phyloP scores from a whole-genome alignment of 2,329 filamentous ascomycete species.

The Ophiosphaerella korrae region DNA sequence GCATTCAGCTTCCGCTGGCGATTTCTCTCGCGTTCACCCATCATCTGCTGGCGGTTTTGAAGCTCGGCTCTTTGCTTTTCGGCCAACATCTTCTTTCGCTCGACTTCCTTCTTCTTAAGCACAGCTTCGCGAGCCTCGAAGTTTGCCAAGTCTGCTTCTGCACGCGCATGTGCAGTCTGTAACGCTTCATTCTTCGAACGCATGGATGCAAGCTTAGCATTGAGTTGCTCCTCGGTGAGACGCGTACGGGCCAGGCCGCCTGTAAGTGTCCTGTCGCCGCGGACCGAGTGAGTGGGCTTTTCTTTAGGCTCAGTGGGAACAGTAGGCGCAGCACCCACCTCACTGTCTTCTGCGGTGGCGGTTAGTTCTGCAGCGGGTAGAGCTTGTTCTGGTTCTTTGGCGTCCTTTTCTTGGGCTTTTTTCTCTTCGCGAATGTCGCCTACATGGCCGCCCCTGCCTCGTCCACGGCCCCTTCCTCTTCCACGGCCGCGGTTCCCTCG shows the following conservation, averaged over 20 bases:
- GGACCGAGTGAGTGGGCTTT: slow-evolving; percentile 34
- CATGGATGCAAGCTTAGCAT: slow-evolving; percentile 65
- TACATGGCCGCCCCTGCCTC: slow-evolving; percentile 23
- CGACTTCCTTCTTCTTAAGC: slow-evolving; percentile 56
- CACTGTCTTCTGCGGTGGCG: slow-evolving; percentile 12
- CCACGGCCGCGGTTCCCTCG: slow-evolving; percentile 35
- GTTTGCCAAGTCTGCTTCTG: slow-evolving; percentile 69
- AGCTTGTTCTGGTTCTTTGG: slow-evolving; percentile 24
- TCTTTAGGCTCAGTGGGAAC: slow-evolving; percentile 30
- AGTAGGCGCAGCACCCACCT: slow-evolving; percentile 17
- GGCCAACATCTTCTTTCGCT: slow-evolving; percentile 44
- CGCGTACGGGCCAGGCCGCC: slow-evolving; percentile 40
- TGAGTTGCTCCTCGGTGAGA: slow-evolving; percentile 68
- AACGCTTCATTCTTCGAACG: slow-evolving; percentile 65
- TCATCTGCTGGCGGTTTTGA: slow-evolving; percentile 62
- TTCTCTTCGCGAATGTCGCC: slow-evolving; percentile 17
- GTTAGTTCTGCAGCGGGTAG: slow-evolving; percentile 14
- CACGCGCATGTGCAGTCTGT: slow-evolving; percentile 65
- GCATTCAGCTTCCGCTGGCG: slow-evolving; percentile 64
- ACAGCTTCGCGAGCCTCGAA: slow-evolving; percentile 68
- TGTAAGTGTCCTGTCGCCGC: slow-evolving; percentile 41
- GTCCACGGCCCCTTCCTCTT: slow-evolving; percentile 30
- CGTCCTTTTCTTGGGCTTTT: slow-evolving; percentile 18
- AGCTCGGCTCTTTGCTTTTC: slow-evolving; percentile 53
- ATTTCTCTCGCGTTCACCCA: slow-evolving; percentile 66